Base-by-base conservation (phyloP, 2,329 filamentous ascomycete genomes). In the Colletotrichum gloeosporioides region DNA sequence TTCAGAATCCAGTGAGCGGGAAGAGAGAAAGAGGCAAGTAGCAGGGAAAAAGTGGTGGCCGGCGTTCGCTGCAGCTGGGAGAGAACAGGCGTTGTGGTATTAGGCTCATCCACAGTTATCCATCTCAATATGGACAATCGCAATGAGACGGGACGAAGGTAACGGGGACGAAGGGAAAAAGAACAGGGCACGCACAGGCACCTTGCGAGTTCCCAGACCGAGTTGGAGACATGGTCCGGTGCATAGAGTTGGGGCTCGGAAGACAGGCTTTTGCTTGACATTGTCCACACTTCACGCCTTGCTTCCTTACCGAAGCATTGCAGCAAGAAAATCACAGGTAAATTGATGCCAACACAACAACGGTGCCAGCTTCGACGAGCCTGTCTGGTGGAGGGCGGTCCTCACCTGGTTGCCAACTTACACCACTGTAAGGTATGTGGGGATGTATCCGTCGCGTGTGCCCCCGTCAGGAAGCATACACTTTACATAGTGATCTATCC, bases 141-240 rank as follows among this genome's bases (percentile, higher is more conserved):
- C 67, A 57, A 53, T 49, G 57, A 76, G 59, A 76, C 70, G 73
- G 64, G 73, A 76, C 53, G 73, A 63, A 62, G 44, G 69, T 55
- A 70, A 70, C 44, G 49, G 53, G 36, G 55, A 64, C 31, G 55
- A 39, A 53, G 44, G 49, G 61, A 22, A 61, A 59, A 39, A 63
- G 9, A 68, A 32, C 57, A 64, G 44, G 57, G 69, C 68, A 76
- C 64, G 44, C 69, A 75, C 61, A 55, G 53, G 61, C 68, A 75
- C 62, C 36, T 61, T 66, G 61, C 61, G 29, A 71, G 62, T 62
- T 32, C 32, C 65, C 34, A 66, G 36, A 18, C 36, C 22, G 25
- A 66, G 63, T 49, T 34, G 36, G 34, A 31, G 36, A 64, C 62
- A 64, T 49, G 44, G 44, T n/a, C 18, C 39, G 9, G 39, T 44